A percentile compares a stretch with the other conserved stretches of the same genome.
Evolutionary conservation across 1,284 basidiomycete genomes (phyloP).

Genomic region (Malassezia obtusa): DNA sequence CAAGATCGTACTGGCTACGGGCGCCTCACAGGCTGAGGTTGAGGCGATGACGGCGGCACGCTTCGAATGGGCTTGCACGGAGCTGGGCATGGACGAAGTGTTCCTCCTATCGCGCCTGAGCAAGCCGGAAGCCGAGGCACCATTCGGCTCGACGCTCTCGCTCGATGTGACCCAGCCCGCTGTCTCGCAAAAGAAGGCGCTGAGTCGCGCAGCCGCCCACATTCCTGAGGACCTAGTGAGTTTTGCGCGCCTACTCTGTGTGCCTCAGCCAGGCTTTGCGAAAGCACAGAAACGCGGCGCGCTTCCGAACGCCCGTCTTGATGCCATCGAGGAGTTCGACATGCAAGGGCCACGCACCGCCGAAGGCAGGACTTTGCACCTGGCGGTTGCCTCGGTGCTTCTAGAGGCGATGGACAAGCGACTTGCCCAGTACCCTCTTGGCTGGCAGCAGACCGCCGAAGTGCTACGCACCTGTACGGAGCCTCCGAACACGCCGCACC

Average conservation of each 20-base stretch:
- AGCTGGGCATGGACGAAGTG: conserved; percentile 36
- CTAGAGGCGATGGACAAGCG: conserved; percentile 4
- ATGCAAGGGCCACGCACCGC: background rate
- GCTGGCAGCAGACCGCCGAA: background rate
- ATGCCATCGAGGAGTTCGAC: conserved; percentile 45
- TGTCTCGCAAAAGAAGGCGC: conserved; percentile 19
- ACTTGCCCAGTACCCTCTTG: background rate
- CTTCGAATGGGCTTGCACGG: conserved; percentile 33
- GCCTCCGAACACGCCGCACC: background rate
- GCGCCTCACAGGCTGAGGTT: conserved; percentile 2
- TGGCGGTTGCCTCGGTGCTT: conserved; percentile 7
- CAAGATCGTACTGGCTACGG: conserved; percentile 1
- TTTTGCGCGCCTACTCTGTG: conserved; percentile 61
- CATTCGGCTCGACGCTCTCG: conserved; percentile 20
- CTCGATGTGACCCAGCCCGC: conserved; percentile 17
- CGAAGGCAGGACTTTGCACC: background rate
- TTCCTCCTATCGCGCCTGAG: conserved; percentile 36
- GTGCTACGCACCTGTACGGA: background rate
- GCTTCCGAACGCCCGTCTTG: conserved; percentile 65
- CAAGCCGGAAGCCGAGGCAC: conserved; percentile 21
- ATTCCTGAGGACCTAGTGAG: conserved; percentile 61
- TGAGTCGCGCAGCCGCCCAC: conserved; percentile 51
- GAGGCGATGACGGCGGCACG: conserved; percentile 20
- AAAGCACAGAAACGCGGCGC: conserved; percentile 61
- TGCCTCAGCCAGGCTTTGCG: conserved; percentile 59